A percentile compares a stretch with the other conserved stretches of the same genome.
These are phyloP conservation scores for Schrenkiella parvula DNA, from an alignment of 345 rosid genomes.

Conservation along the genomic window DNA sequence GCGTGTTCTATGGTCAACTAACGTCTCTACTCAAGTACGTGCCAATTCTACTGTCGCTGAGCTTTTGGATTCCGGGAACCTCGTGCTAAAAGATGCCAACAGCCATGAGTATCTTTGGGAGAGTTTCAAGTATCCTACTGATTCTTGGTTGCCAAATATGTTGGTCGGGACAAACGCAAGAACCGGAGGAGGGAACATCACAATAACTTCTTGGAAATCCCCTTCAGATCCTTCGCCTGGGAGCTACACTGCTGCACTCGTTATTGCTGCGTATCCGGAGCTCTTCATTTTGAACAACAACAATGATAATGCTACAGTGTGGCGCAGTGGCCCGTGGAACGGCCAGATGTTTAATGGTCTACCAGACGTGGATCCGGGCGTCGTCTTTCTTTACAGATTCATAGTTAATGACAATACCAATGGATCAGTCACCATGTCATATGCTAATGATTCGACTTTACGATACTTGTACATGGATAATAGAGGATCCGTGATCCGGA, in stretches of 20 bases:
- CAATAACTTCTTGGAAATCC: conserved; percentile 47
- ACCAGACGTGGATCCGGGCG: conserved; percentile 14
- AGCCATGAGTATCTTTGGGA: conserved; percentile 39
- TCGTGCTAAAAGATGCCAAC: conserved; percentile 36
- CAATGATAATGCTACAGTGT: conserved; percentile 26
- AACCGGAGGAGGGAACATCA: conserved; percentile 24
- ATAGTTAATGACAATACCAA: conserved; percentile 14
- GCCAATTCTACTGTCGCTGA: conserved; percentile 34
- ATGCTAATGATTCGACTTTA: background rate
- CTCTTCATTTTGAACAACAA: conserved; percentile 38
- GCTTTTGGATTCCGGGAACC: conserved; percentile 52
- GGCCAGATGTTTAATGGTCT: conserved; percentile 39
- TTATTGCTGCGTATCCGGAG: conserved; percentile 33
- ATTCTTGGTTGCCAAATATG: conserved; percentile 41
- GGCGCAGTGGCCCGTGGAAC: conserved; percentile 66
- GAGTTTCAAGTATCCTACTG: conserved; percentile 45
- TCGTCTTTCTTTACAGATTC: conserved; percentile 31
- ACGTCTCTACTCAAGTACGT: conserved; percentile 11
- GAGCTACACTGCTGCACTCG: conserved; percentile 37
- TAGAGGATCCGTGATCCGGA: background rate
- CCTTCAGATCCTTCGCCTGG: conserved; percentile 54
- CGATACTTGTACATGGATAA: conserved; percentile 30
- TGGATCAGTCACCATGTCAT: conserved; percentile 22
- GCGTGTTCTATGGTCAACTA: conserved; percentile 53
- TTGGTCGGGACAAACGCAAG: conserved; percentile 28